phyloP scores from a whole-genome alignment of 768 basidiomycete species.

The Galerina marginata region DNA sequence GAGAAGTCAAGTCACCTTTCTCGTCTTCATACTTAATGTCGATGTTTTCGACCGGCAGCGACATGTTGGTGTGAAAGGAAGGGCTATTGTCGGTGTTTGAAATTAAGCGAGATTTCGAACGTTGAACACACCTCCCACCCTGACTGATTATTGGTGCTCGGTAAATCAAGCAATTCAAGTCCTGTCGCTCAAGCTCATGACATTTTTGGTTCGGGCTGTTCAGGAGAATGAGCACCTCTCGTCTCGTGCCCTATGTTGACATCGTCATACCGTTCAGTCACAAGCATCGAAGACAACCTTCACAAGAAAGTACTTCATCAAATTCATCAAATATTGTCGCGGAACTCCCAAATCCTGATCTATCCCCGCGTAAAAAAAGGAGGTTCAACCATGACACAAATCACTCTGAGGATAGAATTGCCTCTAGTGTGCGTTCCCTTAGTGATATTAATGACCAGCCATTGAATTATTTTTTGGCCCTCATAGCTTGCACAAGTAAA shows the following conservation, averaged over 20 bases:
- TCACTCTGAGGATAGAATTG: not conserved
- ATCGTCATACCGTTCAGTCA: conserved; percentile 15
- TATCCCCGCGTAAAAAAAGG: conserved; percentile 20
- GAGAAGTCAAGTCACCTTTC: conserved; percentile 52
- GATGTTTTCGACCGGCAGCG: conserved; percentile 65
- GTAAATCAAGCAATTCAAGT: not conserved
- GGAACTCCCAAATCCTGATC: not conserved
- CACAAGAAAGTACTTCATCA: not conserved
- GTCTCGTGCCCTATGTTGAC: conserved; percentile 31
- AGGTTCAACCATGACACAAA: not conserved
- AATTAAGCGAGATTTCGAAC: conserved; percentile 25
- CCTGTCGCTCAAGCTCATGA: not conserved
- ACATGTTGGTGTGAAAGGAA: conserved; percentile 54
- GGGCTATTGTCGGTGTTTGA: conserved; percentile 42
- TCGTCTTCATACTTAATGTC: conserved; percentile 73
- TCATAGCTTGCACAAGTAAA: not conserved
- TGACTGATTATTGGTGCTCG: not conserved
- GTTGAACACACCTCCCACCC: conserved; percentile 3
- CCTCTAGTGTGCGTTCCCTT: not conserved
- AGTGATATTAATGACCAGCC: not conserved
- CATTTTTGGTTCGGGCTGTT: not conserved
- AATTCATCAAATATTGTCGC: not conserved
- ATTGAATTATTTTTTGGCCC: not conserved
- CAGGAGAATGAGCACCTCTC: conserved; percentile 12
- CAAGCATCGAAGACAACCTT: not conserved